phyloP scores from a whole-genome alignment of 441 rosid genomes.

The Eruca vesicaria region DNA sequence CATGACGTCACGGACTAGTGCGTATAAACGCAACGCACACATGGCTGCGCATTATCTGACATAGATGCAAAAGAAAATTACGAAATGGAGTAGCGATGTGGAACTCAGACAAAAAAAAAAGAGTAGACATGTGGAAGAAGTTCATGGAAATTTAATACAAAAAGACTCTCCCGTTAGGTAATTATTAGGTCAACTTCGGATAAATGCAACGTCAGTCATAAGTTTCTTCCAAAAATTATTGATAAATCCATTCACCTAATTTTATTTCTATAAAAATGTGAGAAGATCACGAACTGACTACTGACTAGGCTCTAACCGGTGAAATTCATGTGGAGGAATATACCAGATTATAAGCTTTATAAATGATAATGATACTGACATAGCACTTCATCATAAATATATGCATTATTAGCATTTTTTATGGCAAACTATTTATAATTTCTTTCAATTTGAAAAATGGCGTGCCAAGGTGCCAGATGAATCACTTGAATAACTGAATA shows the following conservation, averaged over 20 bases:
- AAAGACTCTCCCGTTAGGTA: slow-evolving; percentile 4
- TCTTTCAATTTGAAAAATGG: background rate
- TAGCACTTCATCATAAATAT: too few species aligned
- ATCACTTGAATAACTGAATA: background rate
- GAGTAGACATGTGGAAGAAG: slow-evolving; percentile 4
- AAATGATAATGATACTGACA: too few species aligned
- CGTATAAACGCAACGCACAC: background rate
- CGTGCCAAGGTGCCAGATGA: background rate
- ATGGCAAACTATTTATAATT: background rate
- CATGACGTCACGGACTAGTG: background rate
- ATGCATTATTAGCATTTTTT: background rate
- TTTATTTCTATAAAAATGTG: background rate
- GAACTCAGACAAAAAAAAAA: too few species aligned
- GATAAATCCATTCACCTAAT: background rate
- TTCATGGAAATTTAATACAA: slow-evolving; percentile 15
- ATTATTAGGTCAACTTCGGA: slow-evolving; percentile 21
- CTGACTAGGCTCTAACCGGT: too few species aligned
- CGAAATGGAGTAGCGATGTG: too few species aligned
- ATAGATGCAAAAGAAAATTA: background rate
- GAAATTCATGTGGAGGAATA: too few species aligned
- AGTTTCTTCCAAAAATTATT: background rate
- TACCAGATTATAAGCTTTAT: too few species aligned
- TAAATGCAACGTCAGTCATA: slow-evolving; percentile 4
- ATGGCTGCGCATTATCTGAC: background rate
- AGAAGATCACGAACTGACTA: slow-evolving; percentile 16